A percentile compares a stretch with the other conserved stretches of the same genome.
Conservation (phyloP, 164 flowering plant species). For the Aristolochia fimbriata region DNA sequence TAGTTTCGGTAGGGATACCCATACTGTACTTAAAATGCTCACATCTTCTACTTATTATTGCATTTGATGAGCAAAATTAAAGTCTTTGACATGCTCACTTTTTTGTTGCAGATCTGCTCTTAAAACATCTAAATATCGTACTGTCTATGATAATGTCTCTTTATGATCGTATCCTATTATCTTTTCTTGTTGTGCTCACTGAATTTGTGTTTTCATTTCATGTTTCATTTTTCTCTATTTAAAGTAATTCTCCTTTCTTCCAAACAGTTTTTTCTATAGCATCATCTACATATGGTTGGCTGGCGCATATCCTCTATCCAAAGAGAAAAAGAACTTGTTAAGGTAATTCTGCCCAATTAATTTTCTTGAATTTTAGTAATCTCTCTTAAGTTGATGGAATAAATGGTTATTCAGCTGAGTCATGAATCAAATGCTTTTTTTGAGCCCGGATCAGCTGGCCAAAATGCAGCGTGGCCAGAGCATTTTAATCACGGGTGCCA, state of each 20-base stretch:
- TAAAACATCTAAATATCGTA: constrained; percentile 63
- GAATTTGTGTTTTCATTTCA: neutral
- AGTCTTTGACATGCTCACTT: constrained; percentile 8
- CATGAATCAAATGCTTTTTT: no score
- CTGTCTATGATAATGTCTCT: constrained; percentile 81
- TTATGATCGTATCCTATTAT: constrained; percentile 99
- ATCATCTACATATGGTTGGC: constrained; percentile 81
- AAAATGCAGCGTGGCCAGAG: no score
- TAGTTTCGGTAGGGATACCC: no score
- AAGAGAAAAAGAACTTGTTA: constrained; percentile 78
- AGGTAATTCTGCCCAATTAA: constrained; percentile 30
- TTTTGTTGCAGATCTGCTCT: constrained; percentile 75
- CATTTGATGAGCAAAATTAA: no score
- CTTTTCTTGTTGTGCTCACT: neutral
- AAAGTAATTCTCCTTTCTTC: neutral
- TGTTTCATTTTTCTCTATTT: neutral
- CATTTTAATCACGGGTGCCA: no score
- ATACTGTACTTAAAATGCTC: no score
- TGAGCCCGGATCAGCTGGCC: no score
- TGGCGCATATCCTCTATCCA: constrained; percentile 97
- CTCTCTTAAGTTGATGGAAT: no score
- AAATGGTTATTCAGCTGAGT: no score
- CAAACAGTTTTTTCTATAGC: constrained; percentile 25
- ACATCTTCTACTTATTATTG: no score
- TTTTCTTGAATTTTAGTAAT: no score